Base-by-base conservation (phyloP, 495 filamentous ascomycete genomes). In the Aspergillus kassunensis region DNA sequence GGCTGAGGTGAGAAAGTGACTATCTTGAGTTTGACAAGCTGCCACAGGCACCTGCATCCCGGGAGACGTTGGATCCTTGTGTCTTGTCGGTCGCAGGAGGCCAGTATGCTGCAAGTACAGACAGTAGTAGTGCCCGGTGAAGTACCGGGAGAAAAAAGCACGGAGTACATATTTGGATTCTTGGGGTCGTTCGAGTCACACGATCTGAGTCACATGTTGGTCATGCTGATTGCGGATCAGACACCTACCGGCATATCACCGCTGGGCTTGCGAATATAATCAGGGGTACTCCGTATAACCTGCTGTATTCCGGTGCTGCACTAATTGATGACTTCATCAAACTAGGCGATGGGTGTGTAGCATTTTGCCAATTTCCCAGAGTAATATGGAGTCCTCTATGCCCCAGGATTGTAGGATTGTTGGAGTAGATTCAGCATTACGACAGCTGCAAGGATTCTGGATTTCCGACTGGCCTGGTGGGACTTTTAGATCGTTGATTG, bases 181-280 rank as follows among this genome's bases (percentile, higher is more conserved):
- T 18, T 46, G 16, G 39, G 40, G 41, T 24, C 20, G 33, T 24
- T 30, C 31, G 24, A 54, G 56, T 58, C 56, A 57, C 58, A 61
- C 51, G 55, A 53, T 61, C 44, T 18, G 45, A 49, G 47, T 60
- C 57, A 56, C 42, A 35, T 37, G 36, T 37, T 34, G 37, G 37
- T 40, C 43, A 44, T 27, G 15, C 47, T 44, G 27, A 20, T 49
- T 6, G 13, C 20, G 3, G 34, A 37, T 18, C n/a, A 6, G 34
- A 43, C 15, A 12, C 6, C 11, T 10, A 34, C 4, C 31, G 15
- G 31, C 6, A 16, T 3, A 15, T 3, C 10, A 16, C 34, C n/a
- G 34, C n/a, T 16, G 34, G 7, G 34, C 13, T n/a, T 15, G 34
- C 7, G 36, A 40, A 40, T 10, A 20, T 18, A 12, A 12, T 21